Conservation (phyloP, 495 filamentous ascomycete genomes). For the Penicillium robsamsonii region DNA sequence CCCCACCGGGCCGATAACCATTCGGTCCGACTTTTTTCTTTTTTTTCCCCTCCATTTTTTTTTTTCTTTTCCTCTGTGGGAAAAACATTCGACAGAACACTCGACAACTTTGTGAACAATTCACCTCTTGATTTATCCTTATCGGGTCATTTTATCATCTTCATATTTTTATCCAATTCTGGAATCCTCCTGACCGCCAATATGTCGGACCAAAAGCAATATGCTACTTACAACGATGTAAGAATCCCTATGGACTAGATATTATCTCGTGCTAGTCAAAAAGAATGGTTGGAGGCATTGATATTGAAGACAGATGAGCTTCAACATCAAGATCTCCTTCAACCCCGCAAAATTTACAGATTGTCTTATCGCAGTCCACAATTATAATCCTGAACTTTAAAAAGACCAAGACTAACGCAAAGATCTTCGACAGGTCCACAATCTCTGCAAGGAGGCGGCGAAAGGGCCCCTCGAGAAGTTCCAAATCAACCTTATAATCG, state of each 20-base stretch:
- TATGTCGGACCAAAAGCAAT: constrained; percentile 80
- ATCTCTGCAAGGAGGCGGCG: constrained; percentile 86
- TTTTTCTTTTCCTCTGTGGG: background rate
- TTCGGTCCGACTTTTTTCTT: background rate
- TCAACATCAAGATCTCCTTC: background rate
- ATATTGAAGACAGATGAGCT: background rate
- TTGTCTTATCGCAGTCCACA: constrained; percentile 5
- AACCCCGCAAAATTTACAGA: constrained; percentile 1
- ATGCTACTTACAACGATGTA: constrained; percentile 96
- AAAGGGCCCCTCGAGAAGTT: constrained; percentile 76
- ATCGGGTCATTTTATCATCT: constrained; percentile 3
- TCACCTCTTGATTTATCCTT: background rate
- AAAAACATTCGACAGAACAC: background rate
- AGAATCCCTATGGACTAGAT: constrained; percentile 21
- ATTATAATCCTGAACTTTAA: background rate
- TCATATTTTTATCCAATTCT: background rate
- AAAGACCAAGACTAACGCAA: background rate
- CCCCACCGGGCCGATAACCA: constrained; percentile 6
- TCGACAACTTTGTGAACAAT: background rate
- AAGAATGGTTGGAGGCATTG: background rate
- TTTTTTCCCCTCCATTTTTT: background rate
- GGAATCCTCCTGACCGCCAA: constrained; percentile 27
- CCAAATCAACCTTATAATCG: constrained; percentile 94
- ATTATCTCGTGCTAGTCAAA: background rate
- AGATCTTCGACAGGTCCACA: constrained; percentile 70